Conservation (phyloP, 2,329 filamentous ascomycete species). For the Chalaropsis thielavioides region DNA sequence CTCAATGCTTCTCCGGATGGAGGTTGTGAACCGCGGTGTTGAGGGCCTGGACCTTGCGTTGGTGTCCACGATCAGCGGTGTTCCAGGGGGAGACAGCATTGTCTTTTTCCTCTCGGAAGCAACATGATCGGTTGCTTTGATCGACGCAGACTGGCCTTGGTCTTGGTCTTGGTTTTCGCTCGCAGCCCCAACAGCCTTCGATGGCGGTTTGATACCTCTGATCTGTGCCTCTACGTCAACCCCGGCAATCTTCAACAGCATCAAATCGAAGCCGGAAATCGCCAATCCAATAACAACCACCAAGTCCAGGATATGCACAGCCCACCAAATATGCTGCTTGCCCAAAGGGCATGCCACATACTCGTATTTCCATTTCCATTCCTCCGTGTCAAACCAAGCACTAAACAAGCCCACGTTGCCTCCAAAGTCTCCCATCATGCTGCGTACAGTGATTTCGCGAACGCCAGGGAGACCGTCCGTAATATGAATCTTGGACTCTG, state of each 20-base stretch:
- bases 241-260: constrained; percentile 1
- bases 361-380: constrained; percentile 67
- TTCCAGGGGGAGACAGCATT: not conserved
- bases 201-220: not conserved
- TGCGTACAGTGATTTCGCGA: constrained; percentile 81
- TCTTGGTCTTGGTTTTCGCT: not conserved
- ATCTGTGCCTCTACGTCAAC: constrained; percentile 13
- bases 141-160: not conserved
- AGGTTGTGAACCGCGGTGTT: constrained; percentile 31
- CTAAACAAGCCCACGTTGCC: constrained; percentile 82
- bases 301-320: constrained; percentile 8
- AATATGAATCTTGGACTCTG: constrained; percentile 28
- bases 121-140: not conserved
- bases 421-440: constrained; percentile 97
- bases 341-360: constrained; percentile 68
- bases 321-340: constrained; percentile 87
- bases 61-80: not conserved
- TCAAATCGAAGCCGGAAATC: constrained; percentile 2
- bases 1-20: constrained; percentile 38
- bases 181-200: not conserved
- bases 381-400: constrained; percentile 67
- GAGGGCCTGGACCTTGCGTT: not conserved
- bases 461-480: constrained; percentile 44
- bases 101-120: not conserved
- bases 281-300: constrained; percentile 1